phyloP scores from a whole-genome alignment of 805 yeast genomes.

The Yarrowia osloensis region DNA sequence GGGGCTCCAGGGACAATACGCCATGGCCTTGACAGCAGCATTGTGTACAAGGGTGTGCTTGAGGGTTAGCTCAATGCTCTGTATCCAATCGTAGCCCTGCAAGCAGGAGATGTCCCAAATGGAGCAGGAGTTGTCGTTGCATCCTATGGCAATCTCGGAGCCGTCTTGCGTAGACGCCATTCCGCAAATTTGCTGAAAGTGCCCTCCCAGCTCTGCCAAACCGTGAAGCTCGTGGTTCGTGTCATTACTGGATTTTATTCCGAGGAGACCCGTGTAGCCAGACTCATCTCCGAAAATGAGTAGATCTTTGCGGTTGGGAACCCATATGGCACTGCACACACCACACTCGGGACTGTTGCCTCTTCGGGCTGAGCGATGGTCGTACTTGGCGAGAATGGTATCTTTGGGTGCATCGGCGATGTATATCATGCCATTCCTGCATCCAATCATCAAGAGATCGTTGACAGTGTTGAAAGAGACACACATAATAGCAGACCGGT shows the following conservation, averaged over 20 bases:
- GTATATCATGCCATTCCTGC: conserved; percentile 24
- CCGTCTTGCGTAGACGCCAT: conserved; percentile 59
- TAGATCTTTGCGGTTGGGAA: conserved; percentile 44
- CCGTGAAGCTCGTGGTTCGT: background rate
- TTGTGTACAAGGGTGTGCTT: conserved; percentile 59
- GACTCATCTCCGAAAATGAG: conserved; percentile 66
- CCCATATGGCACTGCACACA: conserved; percentile 61
- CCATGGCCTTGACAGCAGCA: conserved; percentile 89
- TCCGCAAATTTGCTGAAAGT: conserved; percentile 39
- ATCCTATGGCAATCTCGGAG: conserved; percentile 72
- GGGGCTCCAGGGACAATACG: conserved; percentile 89
- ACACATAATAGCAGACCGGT: conserved; percentile 11
- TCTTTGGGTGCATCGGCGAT: conserved; percentile 41
- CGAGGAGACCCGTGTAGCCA: conserved; percentile 15
- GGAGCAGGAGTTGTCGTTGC: conserved; percentile 78
- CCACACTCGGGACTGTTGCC: conserved; percentile 45
- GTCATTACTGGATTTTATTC: background rate
- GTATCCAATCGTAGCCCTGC: conserved; percentile 35
- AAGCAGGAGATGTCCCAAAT: conserved; percentile 62
- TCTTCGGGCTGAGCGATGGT: background rate
- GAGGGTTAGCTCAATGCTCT: conserved; percentile 38
- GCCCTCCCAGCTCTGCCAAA: conserved; percentile 33
- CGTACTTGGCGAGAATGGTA: conserved; percentile 40
- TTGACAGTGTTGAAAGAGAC: conserved; percentile 32
- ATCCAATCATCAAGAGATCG: conserved; percentile 26